Evolutionary conservation across 2,329 filamentous ascomycete genomes (phyloP).

Genomic region (Fusarium coicis): DNA sequence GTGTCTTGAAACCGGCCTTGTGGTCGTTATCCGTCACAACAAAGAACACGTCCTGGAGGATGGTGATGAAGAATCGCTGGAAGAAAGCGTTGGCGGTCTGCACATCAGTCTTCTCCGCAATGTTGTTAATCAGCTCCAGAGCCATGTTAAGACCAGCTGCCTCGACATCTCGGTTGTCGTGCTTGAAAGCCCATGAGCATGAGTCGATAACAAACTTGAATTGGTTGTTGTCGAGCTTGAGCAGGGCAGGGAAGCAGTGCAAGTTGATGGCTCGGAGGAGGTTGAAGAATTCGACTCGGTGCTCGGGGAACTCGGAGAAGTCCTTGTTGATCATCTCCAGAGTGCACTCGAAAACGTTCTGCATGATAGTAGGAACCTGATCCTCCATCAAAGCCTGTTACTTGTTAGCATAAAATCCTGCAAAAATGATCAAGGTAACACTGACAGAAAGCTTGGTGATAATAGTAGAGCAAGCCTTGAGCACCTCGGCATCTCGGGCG

Average conservation of each 20-base stretch:
- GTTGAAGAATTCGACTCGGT: constrained; percentile 99
- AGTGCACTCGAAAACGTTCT: constrained; percentile 98
- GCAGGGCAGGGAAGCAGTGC: constrained; percentile 92
- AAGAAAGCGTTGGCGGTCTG: constrained; percentile 94
- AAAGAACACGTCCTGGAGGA: constrained; percentile 98
- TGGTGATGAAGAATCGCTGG: constrained; percentile 95
- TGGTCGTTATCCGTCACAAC: constrained; percentile 97
- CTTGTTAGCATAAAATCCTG: constrained; percentile 6
- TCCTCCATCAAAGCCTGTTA: constrained; percentile 92
- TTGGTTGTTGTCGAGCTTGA: constrained; percentile 93
- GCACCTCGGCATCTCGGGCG: constrained; percentile 93
- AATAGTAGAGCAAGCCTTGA: constrained; percentile 97
- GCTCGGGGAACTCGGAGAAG: constrained; percentile 98
- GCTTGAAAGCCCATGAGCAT: constrained; percentile 99
- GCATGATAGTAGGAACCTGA: constrained; percentile 96
- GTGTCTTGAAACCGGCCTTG: constrained; percentile 99
- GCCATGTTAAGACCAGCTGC: constrained; percentile 98
- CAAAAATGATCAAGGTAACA: background rate
- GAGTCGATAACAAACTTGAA: constrained; percentile 99
- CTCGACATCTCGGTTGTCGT: constrained; percentile 98
- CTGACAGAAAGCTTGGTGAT: constrained; percentile 96
- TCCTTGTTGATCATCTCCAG: constrained; percentile 99
- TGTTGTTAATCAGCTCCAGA: constrained; percentile 95
- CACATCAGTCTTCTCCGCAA: constrained; percentile 89
- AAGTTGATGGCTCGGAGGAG: constrained; percentile 94